These are phyloP conservation scores for Byssoonygena ceratinophila DNA, from an alignment of 2,329 filamentous ascomycete genomes.

Conservation along the genomic window DNA sequence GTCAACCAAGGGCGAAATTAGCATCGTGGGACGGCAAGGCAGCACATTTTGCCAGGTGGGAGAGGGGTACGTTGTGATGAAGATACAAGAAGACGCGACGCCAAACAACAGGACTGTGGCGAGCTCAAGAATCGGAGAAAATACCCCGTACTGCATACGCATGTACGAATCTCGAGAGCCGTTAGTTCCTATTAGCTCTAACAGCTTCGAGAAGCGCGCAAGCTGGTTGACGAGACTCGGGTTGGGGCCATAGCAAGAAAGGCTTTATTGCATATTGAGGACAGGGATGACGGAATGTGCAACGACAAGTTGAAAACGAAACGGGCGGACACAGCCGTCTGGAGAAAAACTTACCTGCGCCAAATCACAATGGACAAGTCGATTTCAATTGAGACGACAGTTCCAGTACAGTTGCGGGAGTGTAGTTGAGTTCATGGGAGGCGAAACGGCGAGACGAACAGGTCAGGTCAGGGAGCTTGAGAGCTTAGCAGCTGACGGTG, in stretches of 20 bases:
- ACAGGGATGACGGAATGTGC: background rate
- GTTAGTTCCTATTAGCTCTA: background rate
- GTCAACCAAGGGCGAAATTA: background rate
- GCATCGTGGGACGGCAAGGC: background rate
- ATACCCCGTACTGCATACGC: background rate
- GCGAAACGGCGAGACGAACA: no score
- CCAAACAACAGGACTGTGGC: background rate
- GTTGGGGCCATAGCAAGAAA: background rate
- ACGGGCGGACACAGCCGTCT: background rate
- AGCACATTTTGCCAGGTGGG: background rate
- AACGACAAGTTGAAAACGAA: background rate
- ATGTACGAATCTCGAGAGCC: background rate
- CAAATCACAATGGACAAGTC: no score
- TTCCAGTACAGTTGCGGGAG: no score
- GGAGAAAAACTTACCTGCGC: background rate
- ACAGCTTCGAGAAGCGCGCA: slow-evolving; percentile 1
- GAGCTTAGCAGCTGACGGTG: no score
- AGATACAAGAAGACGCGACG: background rate
- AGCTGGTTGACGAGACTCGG: background rate
- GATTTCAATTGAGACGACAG: no score
- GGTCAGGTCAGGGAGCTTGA: no score
- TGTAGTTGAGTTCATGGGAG: no score
- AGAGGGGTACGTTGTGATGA: background rate
- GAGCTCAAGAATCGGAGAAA: background rate
- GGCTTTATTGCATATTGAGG: slow-evolving; percentile 4